phyloP scores from a whole-genome alignment of 805 yeast genomes.

The Starmerella vaccinii region DNA sequence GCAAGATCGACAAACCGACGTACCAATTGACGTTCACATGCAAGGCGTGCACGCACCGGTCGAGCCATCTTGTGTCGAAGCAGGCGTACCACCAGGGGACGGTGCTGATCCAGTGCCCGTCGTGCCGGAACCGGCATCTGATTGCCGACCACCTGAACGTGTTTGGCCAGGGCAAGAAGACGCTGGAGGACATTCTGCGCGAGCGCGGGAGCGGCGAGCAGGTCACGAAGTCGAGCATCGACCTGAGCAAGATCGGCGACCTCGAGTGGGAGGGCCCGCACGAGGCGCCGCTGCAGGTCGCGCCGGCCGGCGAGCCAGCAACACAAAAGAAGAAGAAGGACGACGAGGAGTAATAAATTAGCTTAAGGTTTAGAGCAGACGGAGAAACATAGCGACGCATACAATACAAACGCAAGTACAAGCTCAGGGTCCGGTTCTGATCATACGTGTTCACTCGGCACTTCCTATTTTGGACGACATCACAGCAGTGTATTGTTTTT shows the following conservation, averaged over 20 bases:
- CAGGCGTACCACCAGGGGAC: conserved; percentile 85
- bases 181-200: conserved; percentile 66
- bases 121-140: conserved; percentile 76
- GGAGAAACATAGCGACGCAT: no score
- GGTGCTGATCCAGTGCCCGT: conserved; percentile 83
- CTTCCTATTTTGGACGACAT: conserved; percentile 29
- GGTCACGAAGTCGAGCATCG: conserved; percentile 53
- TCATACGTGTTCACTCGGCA: conserved; percentile 30
- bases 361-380: not conserved
- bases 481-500: conserved; percentile 15
- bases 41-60: conserved; percentile 71
- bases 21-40: conserved; percentile 87
- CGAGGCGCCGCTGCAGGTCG: conserved; percentile 14
- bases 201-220: conserved; percentile 59
- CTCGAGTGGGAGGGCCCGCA: conserved; percentile 29
- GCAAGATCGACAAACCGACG: conserved; percentile 62
- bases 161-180: conserved; percentile 66
- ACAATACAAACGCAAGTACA: not conserved
- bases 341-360: not conserved
- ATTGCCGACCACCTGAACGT: conserved; percentile 83
- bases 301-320: conserved; percentile 8
- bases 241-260: conserved; percentile 34
- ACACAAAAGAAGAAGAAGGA: not conserved
- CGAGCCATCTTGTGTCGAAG: conserved; percentile 82
- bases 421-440: conserved; percentile 28